These are phyloP conservation scores for Globisporangium radiosum DNA, from an alignment of 352 stramenopile genomes.

Conservation along the genomic window DNA sequence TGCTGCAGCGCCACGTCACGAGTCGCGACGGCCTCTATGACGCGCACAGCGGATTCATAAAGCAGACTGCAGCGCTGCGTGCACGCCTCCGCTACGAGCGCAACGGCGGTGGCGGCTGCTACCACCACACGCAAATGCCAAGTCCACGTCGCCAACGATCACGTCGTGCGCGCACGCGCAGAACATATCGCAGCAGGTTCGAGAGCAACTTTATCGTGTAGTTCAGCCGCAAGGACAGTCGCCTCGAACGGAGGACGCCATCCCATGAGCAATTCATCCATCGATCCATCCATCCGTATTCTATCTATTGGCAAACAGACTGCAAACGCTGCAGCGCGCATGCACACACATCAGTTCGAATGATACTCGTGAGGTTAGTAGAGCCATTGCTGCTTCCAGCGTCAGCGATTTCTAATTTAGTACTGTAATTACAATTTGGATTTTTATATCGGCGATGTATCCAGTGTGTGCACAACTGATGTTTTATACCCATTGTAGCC, in stretches of 20 bases:
- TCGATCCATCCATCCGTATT: background rate
- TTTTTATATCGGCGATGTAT: too few species aligned
- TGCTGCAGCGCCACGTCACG: slow-evolving; percentile 44
- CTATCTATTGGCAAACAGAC: too few species aligned
- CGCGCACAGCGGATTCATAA: slow-evolving; percentile 5
- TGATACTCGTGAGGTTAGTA: too few species aligned
- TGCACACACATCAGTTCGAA: too few species aligned
- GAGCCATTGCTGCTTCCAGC: too few species aligned
- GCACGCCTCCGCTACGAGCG: background rate
- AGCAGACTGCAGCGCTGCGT: background rate
- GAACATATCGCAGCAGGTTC: background rate
- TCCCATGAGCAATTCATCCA: background rate
- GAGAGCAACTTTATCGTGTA: slow-evolving; percentile 38
- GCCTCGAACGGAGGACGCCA: background rate
- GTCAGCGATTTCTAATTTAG: too few species aligned
- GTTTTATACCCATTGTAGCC: too few species aligned
- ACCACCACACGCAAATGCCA: slow-evolving; percentile 8
- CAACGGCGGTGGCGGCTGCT: background rate
- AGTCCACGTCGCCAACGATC: background rate
- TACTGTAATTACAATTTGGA: too few species aligned
- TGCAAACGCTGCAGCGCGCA: too few species aligned
- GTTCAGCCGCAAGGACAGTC: slow-evolving; percentile 5
- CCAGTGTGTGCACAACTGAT: too few species aligned
- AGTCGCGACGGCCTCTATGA: slow-evolving; percentile 25
- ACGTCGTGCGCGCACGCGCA: background rate